These are phyloP conservation scores for Fusarium goolgardi DNA, from an alignment of 2,329 filamentous ascomycete species.

Conservation along the genomic window DNA sequence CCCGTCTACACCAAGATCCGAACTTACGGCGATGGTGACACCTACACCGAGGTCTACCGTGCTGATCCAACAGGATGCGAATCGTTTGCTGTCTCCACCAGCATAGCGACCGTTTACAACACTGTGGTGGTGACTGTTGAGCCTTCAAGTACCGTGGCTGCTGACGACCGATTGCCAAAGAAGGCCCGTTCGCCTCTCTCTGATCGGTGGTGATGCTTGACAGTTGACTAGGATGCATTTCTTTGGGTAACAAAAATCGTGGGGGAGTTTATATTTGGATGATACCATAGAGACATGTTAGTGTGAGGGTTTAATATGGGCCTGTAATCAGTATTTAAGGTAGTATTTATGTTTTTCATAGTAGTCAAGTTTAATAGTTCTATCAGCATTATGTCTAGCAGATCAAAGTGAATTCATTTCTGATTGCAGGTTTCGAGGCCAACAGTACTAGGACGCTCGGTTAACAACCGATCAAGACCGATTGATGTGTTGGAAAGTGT, in stretches of 20 bases:
- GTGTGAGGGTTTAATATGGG: constrained; percentile 13
- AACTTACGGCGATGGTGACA: constrained; percentile 24
- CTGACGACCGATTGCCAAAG: constrained; percentile 10
- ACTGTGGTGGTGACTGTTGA: constrained; percentile 51
- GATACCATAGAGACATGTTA: constrained; percentile 1
- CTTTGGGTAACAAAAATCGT: constrained; percentile 10
- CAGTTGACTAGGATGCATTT: constrained; percentile 3
- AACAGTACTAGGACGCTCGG: no score
- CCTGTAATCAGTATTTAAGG: constrained; percentile 26
- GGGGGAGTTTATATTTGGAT: neutral
- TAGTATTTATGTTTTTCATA: constrained; percentile 25
- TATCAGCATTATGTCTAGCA: neutral
- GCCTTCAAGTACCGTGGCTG: constrained; percentile 19
- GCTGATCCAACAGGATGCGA: constrained; percentile 41
- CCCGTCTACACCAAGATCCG: constrained; percentile 38
- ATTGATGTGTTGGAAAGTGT: no score
- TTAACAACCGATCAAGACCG: no score
- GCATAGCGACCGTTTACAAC: constrained; percentile 52
- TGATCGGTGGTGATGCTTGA: constrained; percentile 26
- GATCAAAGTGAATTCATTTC: neutral
- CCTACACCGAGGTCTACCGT: constrained; percentile 26
- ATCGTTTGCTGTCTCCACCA: constrained; percentile 45
- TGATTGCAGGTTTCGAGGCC: neutral
- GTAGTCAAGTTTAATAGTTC: neutral
- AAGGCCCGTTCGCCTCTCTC: constrained; percentile 32